A percentile compares a stretch with the other conserved stretches of the same genome.
These are phyloP conservation scores for Aspergillus sp. DNA, from an alignment of 2,329 filamentous ascomycete genomes.

Conservation along the genomic window DNA sequence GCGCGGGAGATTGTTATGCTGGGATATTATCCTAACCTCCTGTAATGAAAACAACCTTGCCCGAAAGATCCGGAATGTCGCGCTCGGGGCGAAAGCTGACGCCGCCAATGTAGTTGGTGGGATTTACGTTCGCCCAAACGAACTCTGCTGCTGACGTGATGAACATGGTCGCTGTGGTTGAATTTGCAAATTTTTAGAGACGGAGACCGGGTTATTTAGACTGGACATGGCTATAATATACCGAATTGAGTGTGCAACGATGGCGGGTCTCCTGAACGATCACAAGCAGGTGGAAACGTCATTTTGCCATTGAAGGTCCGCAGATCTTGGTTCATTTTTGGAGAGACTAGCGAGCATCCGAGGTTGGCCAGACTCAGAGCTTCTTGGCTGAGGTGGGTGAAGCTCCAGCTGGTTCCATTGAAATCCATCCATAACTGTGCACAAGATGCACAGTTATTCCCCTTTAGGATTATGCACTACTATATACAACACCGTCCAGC, in stretches of 20 bases:
- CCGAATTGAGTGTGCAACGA: neutral
- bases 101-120: constrained; percentile 2
- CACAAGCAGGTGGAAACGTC: neutral
- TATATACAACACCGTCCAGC: no score
- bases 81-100: constrained; percentile 21
- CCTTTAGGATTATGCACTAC: no score
- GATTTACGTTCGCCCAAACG: neutral
- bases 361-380: no score
- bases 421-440: no score
- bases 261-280: neutral
- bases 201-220: neutral
- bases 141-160: neutral
- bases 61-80: constrained; percentile 34
- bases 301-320: neutral
- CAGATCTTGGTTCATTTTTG: neutral
- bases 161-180: neutral
- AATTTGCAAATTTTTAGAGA: neutral
- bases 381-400: no score
- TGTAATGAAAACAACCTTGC: constrained; percentile 37
- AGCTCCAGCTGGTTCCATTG: no score
- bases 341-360: no score
- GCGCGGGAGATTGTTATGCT: neutral
- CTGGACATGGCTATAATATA: neutral
- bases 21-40: constrained; percentile 26
- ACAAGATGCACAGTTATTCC: no score